These are phyloP conservation scores for Alternaria brassicae DNA, from an alignment of 2,329 filamentous ascomycete species.

Conservation along the genomic window DNA sequence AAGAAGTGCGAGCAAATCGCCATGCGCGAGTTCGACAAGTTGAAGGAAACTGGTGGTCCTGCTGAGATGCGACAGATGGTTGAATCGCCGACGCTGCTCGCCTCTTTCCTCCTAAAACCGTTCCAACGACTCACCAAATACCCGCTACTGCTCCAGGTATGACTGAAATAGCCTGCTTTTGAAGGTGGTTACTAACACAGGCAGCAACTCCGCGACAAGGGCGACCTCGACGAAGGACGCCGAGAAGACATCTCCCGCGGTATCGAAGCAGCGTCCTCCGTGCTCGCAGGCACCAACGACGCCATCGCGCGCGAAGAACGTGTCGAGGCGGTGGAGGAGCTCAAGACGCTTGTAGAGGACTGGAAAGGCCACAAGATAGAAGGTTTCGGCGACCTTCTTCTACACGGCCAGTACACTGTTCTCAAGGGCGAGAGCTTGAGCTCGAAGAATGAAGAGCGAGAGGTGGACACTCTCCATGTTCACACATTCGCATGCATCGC, in stretches of 20 bases:
- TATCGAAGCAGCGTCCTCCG: slow-evolving; percentile 80
- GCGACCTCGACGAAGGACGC: slow-evolving; percentile 71
- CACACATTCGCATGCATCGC: slow-evolving; percentile 6
- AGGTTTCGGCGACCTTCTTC: slow-evolving; percentile 85
- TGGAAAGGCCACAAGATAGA: slow-evolving; percentile 95
- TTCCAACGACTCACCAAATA: slow-evolving; percentile 97
- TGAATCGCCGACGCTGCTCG: slow-evolving; percentile 83
- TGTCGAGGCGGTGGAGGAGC: slow-evolving; percentile 81
- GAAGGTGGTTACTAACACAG: slow-evolving; percentile 13
- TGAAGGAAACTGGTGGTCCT: slow-evolving; percentile 74
- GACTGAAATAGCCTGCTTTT: slow-evolving; percentile 15
- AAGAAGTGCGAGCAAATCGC: slow-evolving; percentile 87
- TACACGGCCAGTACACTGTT: slow-evolving; percentile 91
- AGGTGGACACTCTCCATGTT: slow-evolving; percentile 62
- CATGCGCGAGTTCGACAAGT: slow-evolving; percentile 84
- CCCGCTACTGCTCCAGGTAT: slow-evolving; percentile 83
- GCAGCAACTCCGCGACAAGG: slow-evolving; percentile 86
- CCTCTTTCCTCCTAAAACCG: slow-evolving; percentile 92
- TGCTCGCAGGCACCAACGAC: slow-evolving; percentile 85
- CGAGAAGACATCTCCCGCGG: slow-evolving; percentile 77
- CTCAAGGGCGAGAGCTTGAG: slow-evolving; percentile 80
- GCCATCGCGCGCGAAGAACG: slow-evolving; percentile 89
- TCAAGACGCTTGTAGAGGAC: slow-evolving; percentile 85
- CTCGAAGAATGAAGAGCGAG: slow-evolving; percentile 83
- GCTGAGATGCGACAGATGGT: slow-evolving; percentile 72